A percentile compares a stretch with the other conserved stretches of the same genome.
These are phyloP conservation scores for Exserohilum rostratum DNA, from an alignment of 2,329 filamentous ascomycete species.

Conservation along the genomic window DNA sequence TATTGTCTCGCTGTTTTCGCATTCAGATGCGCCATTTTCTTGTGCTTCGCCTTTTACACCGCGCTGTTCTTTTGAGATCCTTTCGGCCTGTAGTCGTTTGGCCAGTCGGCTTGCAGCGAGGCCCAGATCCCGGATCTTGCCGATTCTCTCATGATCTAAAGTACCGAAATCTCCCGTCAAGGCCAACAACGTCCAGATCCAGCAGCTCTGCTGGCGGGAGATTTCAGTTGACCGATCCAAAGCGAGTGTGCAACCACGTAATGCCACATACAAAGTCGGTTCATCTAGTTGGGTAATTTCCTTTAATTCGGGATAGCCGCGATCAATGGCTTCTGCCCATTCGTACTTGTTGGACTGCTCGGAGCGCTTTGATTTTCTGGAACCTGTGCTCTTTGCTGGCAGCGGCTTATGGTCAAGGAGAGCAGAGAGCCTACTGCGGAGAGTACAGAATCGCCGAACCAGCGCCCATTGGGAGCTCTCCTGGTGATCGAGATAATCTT, in stretches of 20 bases:
- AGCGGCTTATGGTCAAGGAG: slow-evolving; percentile 44
- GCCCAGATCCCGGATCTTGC: slow-evolving; percentile 77
- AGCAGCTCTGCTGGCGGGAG: slow-evolving; percentile 72
- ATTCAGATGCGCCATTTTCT: neutral
- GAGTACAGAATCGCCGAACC: slow-evolving; percentile 65
- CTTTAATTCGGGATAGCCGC: slow-evolving; percentile 52
- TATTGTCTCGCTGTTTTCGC: neutral
- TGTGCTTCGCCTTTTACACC: neutral
- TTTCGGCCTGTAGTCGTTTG: slow-evolving; percentile 34
- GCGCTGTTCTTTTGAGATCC: neutral
- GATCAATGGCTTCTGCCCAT: slow-evolving; percentile 39
- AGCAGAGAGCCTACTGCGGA: slow-evolving; percentile 67
- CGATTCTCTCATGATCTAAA: slow-evolving; percentile 76
- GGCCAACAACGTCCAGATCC: slow-evolving; percentile 85
- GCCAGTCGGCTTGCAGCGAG: slow-evolving; percentile 72
- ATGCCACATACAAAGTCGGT: slow-evolving; percentile 67
- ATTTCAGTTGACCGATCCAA: slow-evolving; percentile 66
- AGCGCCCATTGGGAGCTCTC: slow-evolving; percentile 72
- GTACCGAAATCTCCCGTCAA: slow-evolving; percentile 75
- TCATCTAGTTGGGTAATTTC: slow-evolving; percentile 65
- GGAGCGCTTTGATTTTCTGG: neutral
- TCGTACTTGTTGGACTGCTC: slow-evolving; percentile 45
- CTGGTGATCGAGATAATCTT: slow-evolving; percentile 53
- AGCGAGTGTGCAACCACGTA: slow-evolving; percentile 68
- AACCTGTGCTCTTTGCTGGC: neutral